These are phyloP conservation scores for Talaromyces sp. DNA, from an alignment of 2,329 filamentous ascomycete genomes.

Conservation along the genomic window DNA sequence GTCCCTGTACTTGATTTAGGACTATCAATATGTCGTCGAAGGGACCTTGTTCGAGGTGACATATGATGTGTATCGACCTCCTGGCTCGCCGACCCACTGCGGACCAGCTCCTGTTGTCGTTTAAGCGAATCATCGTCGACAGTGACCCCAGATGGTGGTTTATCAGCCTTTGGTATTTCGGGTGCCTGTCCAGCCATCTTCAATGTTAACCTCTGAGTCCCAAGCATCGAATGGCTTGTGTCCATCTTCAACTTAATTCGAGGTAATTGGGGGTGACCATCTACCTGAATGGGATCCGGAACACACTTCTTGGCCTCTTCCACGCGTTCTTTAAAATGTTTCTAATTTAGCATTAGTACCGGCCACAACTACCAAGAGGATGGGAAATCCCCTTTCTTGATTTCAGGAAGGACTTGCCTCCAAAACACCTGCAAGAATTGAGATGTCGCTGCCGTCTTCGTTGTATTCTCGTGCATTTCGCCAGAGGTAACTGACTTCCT, in stretches of 20 bases:
- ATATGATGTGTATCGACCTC: conserved; percentile 19
- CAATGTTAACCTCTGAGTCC: conserved; percentile 69
- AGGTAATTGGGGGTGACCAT: conserved; percentile 55
- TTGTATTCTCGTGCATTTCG: conserved; percentile 87
- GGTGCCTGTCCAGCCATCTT: conserved; percentile 65
- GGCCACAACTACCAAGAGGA: neutral
- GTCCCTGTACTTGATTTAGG: conserved; percentile 25
- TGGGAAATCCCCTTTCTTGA: neutral
- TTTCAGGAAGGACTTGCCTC: conserved; percentile 58
- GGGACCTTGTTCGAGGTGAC: conserved; percentile 34
- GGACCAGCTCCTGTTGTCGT: conserved; percentile 56
- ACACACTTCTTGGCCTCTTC: conserved; percentile 73
- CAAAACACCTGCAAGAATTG: conserved; percentile 73
- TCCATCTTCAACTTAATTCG: conserved; percentile 81
- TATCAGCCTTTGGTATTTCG: conserved; percentile 50
- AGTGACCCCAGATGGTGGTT: conserved; percentile 48
- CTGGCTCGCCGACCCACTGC: conserved; percentile 47
- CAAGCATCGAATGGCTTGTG: conserved; percentile 42
- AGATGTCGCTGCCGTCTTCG: conserved; percentile 86
- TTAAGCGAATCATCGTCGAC: conserved; percentile 59
- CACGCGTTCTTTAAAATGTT: conserved; percentile 69
- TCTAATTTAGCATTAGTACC: conserved; percentile 48
- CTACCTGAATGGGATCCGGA: conserved; percentile 60
- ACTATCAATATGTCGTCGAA: conserved; percentile 39
- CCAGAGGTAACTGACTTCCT: conserved; percentile 81